Conservation (phyloP, 441 rosid species). For the Pelargonium cotyledonis region DNA sequence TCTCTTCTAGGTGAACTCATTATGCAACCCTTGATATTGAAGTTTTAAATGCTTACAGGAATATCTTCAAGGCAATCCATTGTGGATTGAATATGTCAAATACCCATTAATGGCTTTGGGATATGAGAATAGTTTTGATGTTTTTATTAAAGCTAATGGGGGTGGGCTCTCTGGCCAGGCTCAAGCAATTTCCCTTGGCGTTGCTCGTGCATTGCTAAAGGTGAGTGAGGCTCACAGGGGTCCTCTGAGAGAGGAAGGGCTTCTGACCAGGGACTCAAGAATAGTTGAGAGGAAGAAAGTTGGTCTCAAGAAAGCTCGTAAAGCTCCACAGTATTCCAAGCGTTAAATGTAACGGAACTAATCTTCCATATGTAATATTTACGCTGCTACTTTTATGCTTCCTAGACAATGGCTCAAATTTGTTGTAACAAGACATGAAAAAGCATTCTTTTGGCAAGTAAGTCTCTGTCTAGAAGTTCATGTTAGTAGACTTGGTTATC, state of each 20-base stretch:
- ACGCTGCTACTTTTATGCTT: not conserved
- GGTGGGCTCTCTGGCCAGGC: slow-evolving; percentile 97
- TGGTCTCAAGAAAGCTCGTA: slow-evolving; percentile 94
- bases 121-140: slow-evolving; percentile 72
- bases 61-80: slow-evolving; percentile 88
- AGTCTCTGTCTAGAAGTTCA: not conserved
- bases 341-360: slow-evolving; percentile 26
- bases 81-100: slow-evolving; percentile 86
- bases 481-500: not conserved
- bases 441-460: not conserved
- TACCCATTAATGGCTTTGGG: slow-evolving; percentile 69
- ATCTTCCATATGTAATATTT: not conserved
- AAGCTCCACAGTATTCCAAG: slow-evolving; percentile 86
- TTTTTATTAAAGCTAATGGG: slow-evolving; percentile 89
- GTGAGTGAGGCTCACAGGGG: slow-evolving; percentile 64
- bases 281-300: slow-evolving; percentile 92
- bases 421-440: not conserved
- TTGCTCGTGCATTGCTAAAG: slow-evolving; percentile 83
- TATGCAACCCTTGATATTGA: slow-evolving; percentile 13
- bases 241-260: slow-evolving; percentile 72
- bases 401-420: not conserved
- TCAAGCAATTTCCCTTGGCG: slow-evolving; percentile 80
- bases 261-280: slow-evolving; percentile 82
- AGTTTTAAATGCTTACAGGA: slow-evolving; percentile 43
- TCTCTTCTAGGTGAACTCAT: not conserved